Evolutionary conservation across 2,329 filamentous ascomycete species (phyloP).

Genomic region (Aureobasidium sp.): DNA sequence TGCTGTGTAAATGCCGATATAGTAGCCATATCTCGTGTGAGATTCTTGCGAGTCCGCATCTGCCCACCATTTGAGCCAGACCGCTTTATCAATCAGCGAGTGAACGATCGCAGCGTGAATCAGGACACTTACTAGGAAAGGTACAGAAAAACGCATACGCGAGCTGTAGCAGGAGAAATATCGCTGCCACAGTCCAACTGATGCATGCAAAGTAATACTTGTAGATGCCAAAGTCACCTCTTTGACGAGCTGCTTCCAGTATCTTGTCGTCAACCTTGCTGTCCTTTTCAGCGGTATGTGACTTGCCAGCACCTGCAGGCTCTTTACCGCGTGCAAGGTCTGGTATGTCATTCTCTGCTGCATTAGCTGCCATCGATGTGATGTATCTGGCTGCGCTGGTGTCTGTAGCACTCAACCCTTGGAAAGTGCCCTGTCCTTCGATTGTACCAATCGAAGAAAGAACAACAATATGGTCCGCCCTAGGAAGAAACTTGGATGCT

Average conservation of each 20-base stretch:
- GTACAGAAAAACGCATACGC: slow-evolving; percentile 21
- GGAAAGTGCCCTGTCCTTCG: slow-evolving; percentile 25
- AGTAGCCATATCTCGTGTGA: not conserved
- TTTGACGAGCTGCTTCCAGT: slow-evolving; percentile 13
- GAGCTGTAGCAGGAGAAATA: slow-evolving; percentile 23
- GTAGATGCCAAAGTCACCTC: slow-evolving; percentile 37
- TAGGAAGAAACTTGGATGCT: slow-evolving; percentile 27
- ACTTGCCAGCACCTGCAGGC: not conserved
- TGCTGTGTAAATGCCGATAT: slow-evolving; percentile 12
- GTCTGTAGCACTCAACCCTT: slow-evolving; percentile 22
- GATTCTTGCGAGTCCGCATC: not conserved
- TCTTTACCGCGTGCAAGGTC: not conserved
- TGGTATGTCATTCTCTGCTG: not conserved
- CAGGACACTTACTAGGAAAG: slow-evolving; percentile 6
- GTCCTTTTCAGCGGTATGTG: not conserved
- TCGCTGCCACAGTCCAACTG: slow-evolving; percentile 24
- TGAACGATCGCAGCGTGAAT: no score
- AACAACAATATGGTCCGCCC: slow-evolving; percentile 36
- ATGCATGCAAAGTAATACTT: slow-evolving; percentile 23
- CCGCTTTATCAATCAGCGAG: not conserved
- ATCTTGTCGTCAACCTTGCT: not conserved
- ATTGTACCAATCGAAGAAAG: not conserved
- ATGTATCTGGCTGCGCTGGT: not conserved
- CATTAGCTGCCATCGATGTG: not conserved
- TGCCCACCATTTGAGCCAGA: slow-evolving; percentile 17